Evolutionary conservation across 495 filamentous ascomycete genomes (phyloP), one percentile per base, ranked within the genome.

Genomic region (Daldinia grandis): DNA sequence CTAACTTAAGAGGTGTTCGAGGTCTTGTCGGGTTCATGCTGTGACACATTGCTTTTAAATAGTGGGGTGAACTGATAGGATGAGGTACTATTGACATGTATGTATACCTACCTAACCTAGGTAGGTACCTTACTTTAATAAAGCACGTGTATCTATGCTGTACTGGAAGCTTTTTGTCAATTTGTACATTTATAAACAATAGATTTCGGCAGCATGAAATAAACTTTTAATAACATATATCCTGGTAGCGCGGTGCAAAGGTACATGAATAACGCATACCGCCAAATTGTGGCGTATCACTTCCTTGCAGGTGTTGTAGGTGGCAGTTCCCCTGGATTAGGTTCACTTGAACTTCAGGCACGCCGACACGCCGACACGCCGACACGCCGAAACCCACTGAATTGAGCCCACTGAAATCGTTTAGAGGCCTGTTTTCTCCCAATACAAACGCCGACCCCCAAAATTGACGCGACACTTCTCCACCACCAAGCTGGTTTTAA

Each of bases 331-430:
- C 66, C 60, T 63, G 66, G 60, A 64, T 60, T 65, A 62, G 38
- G 62, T 65, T 40, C 58, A 42, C 15, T 44, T 54, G 40, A 62
- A 67, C 66, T 63, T 70, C 66, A 74, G 62, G 71, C 71, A 70
- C 68, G 30, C 47, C 35, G 42, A 47, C 42, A 47, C 42, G 42
- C 62, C 64, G 63, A 47, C 42, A 47, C 19, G 42, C 62, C 64
- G 63, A 74, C n/a, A n/a, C n/a, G n/a, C n/a, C n/a, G n/a, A n/a
- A n/a, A n/a, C n/a, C n/a, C n/a, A n/a, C n/a, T n/a, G n/a, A n/a
- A n/a, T n/a, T n/a, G n/a, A 74, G 56, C 61, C 68, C 58, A 30
- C 63, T 63, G 37, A 62, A 76, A 63, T 31, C 60, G 60, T 67
- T 67, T 44, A 57, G 68, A 30, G 50, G 21, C 21, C 61, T 58